Evolutionary conservation across 768 basidiomycete species (phyloP).

Genomic region (Suillus discolor): DNA sequence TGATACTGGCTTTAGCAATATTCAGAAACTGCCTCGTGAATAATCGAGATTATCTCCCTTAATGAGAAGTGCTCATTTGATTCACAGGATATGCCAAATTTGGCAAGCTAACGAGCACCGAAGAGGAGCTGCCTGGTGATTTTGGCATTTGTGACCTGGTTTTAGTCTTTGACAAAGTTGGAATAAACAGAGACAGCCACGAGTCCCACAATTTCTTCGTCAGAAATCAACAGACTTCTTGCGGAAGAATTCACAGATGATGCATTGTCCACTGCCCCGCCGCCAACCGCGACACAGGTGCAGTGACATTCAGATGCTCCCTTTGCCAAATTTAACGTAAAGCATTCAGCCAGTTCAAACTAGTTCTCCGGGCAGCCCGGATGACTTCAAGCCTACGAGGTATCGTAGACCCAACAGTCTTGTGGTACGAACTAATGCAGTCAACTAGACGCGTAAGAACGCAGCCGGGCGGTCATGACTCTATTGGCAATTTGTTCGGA

Average conservation of each 20-base stretch:
- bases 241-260: constrained; percentile 52
- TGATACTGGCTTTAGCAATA: constrained; percentile 74
- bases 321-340: not conserved
- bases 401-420: constrained; percentile 16
- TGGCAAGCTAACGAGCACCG: constrained; percentile 46
- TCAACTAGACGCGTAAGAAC: constrained; percentile 35
- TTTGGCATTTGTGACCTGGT: constrained; percentile 15
- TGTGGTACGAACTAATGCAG: not conserved
- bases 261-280: constrained; percentile 59
- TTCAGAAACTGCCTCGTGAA: constrained; percentile 75
- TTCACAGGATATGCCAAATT: constrained; percentile 70
- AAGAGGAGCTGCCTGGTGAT: constrained; percentile 31
- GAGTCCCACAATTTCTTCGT: constrained; percentile 10
- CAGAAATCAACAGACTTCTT: constrained; percentile 11
- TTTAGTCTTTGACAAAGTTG: constrained; percentile 10
- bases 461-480: constrained; percentile 31
- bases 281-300: constrained; percentile 23
- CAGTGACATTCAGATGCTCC: not conserved
- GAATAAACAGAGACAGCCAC: constrained; percentile 18
- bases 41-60: not conserved
- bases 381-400: constrained; percentile 52
- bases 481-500: constrained; percentile 46
- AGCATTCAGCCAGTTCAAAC: not conserved
- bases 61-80: not conserved
- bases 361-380: not conserved